These are phyloP conservation scores for Solanum dulcamara DNA, from an alignment of 257 asterid genomes.

Conservation along the genomic window DNA sequence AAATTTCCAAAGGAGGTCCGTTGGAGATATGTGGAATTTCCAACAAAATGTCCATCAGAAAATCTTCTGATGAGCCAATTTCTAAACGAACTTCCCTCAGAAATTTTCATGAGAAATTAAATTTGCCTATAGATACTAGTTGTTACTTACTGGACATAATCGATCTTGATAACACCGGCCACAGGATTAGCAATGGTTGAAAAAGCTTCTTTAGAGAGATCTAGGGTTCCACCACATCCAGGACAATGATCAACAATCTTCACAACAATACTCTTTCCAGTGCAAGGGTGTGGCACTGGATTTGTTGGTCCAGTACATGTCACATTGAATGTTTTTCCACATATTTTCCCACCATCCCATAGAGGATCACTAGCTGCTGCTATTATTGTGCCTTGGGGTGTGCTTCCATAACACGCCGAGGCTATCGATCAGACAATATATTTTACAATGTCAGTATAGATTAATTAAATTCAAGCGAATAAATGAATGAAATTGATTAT, in stretches of 20 bases:
- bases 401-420: not conserved
- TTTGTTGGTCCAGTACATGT: not conserved
- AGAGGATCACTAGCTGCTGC: not conserved
- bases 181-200: not conserved
- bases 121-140: not conserved
- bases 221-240: not conserved
- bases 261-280: not conserved
- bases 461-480: not conserved
- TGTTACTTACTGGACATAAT: not conserved
- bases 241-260: not conserved
- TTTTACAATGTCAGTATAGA: fast-evolving
- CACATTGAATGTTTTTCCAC: not conserved
- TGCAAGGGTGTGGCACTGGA: not conserved
- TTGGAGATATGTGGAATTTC: too few species aligned
- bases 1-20: too few species aligned
- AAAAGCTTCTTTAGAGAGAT: not conserved
- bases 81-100: not conserved
- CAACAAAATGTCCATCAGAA: too few species aligned
- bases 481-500: too few species aligned
- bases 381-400: not conserved
- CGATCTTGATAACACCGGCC: not conserved
- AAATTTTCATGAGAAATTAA: not conserved
- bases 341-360: not conserved
- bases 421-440: not conserved
- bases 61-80: not conserved